A percentile compares a stretch with the other conserved stretches of the same genome.
Conservation (phyloP, 1,139 yeast genomes). For the Saccharomyces hybrid region DNA sequence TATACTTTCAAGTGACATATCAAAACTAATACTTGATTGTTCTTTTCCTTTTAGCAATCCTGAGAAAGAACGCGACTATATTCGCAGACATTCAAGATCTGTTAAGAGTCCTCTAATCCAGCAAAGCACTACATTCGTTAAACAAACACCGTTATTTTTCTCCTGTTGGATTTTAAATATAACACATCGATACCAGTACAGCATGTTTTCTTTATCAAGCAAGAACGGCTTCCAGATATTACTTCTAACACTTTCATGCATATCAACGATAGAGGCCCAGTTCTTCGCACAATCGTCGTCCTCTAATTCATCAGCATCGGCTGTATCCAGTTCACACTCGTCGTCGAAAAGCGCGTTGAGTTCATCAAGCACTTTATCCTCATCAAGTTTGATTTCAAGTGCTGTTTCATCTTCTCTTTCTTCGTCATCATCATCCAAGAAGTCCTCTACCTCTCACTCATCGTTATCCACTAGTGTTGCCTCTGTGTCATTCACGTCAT, state of each 20-base stretch:
- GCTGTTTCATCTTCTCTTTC: slow-evolving; percentile 4
- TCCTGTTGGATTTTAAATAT: neutral
- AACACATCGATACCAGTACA: neutral
- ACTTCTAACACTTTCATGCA: neutral
- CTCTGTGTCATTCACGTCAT: slow-evolving; percentile 7
- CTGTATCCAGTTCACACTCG: neutral
- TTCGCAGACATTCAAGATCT: neutral
- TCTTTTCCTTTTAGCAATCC: neutral
- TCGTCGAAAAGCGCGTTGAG: slow-evolving; percentile 3
- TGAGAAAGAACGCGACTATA: neutral
- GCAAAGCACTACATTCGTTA: neutral
- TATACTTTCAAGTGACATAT: neutral
- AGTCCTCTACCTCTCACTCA: slow-evolving; percentile 2
- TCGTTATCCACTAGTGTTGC: slow-evolving; percentile 8
- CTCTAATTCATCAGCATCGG: slow-evolving; percentile 4
- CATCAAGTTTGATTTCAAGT: neutral
- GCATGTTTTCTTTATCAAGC: neutral
- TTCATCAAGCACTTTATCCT: neutral
- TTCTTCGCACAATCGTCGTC: slow-evolving; percentile 2
- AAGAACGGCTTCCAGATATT: neutral
- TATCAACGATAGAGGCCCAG: neutral
- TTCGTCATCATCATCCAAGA: slow-evolving; percentile 4
- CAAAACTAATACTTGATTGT: too few relatives aligned
- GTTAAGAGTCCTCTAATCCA: neutral
- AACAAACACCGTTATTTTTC: neutral